Percentiles rank a stretch among this genome's conserved stretches.
Conservation (phyloP, 2,329 filamentous ascomycete genomes). For the Alternaria ventricosa region DNA sequence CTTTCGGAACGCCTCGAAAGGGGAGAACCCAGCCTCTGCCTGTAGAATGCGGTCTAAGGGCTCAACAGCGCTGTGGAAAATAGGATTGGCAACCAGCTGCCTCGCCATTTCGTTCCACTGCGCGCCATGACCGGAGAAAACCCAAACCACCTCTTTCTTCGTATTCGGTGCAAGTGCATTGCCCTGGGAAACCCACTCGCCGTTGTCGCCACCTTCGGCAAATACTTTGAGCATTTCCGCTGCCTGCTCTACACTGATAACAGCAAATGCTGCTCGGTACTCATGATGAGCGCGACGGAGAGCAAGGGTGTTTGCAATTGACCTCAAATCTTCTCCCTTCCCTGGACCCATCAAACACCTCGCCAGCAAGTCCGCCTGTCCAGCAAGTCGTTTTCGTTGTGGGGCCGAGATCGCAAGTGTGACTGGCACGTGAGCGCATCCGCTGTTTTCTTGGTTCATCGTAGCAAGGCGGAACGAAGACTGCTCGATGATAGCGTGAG, state of each 20-base stretch:
- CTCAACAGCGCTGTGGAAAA: not conserved
- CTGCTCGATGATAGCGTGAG: constrained; percentile 18
- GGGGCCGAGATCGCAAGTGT: not conserved
- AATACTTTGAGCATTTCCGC: not conserved
- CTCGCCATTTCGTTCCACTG: constrained; percentile 38
- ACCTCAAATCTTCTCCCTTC: not conserved
- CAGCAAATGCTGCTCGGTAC: not conserved
- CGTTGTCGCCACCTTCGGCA: not conserved
- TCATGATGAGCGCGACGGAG: not conserved
- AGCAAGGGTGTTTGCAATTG: not conserved
- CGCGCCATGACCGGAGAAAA: constrained; percentile 41
- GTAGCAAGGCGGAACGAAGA: not conserved
- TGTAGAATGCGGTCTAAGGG: constrained; percentile 5
- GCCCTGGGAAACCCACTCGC: not conserved
- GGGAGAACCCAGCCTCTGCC: constrained; percentile 23
- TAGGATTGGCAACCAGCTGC: constrained; percentile 16
- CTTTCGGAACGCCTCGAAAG: constrained; percentile 11
- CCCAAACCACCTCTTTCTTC: constrained; percentile 20
- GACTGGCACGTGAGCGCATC: not conserved
- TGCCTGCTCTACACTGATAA: not conserved
- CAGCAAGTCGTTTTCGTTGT: not conserved
- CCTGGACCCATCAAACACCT: not conserved
- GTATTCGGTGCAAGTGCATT: not conserved
- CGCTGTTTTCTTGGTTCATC: not conserved
- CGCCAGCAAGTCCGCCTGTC: not conserved